A percentile compares a stretch with the other conserved stretches of the same genome.
phyloP scores from a whole-genome alignment of 495 filamentous ascomycete species.

The Penicillium cinerascens region DNA sequence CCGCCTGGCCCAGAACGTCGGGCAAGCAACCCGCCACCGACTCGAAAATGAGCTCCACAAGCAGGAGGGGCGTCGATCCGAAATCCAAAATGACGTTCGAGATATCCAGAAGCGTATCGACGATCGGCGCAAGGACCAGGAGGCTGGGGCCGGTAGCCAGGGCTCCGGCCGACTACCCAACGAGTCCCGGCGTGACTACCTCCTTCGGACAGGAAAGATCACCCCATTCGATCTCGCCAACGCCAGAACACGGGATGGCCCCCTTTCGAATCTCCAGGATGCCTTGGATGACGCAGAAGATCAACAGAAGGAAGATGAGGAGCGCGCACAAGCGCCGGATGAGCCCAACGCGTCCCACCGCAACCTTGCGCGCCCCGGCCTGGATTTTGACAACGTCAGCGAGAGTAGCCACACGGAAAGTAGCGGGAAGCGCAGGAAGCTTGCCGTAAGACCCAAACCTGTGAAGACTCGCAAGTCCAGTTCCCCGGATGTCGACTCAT shows the following conservation, averaged over 20 bases:
- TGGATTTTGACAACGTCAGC: conserved; percentile 52
- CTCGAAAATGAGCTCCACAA: conserved; percentile 60
- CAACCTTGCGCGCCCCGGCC: conserved; percentile 76
- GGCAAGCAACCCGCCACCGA: conserved; percentile 44
- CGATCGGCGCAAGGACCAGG: conserved; percentile 56
- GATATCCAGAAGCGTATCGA: conserved; percentile 79
- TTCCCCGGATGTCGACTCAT: conserved; percentile 40
- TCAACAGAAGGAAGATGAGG: conserved; percentile 54
- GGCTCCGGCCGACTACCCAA: conserved; percentile 61
- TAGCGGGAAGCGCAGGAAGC: conserved; percentile 40
- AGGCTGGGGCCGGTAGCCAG: conserved; percentile 32
- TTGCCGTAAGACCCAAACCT: conserved; percentile 14
- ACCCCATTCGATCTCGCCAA: conserved; percentile 83
- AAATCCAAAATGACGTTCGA: conserved; percentile 59
- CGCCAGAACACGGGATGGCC: conserved; percentile 47
- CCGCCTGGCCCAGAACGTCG: conserved; percentile 47
- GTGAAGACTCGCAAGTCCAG: conserved; percentile 21
- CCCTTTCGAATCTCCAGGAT: conserved; percentile 61
- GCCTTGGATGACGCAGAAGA: conserved; percentile 76
- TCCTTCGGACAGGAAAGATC: conserved; percentile 95
- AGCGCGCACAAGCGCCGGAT: conserved; percentile 40
- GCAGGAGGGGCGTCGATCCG: conserved; percentile 57
- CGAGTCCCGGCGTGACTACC: conserved; percentile 81
- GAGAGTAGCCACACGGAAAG: conserved; percentile 22
- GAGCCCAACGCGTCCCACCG: conserved; percentile 66